Evolutionary conservation across 2,329 filamentous ascomycete species (phyloP).

Genomic region (Xylariales sp.): DNA sequence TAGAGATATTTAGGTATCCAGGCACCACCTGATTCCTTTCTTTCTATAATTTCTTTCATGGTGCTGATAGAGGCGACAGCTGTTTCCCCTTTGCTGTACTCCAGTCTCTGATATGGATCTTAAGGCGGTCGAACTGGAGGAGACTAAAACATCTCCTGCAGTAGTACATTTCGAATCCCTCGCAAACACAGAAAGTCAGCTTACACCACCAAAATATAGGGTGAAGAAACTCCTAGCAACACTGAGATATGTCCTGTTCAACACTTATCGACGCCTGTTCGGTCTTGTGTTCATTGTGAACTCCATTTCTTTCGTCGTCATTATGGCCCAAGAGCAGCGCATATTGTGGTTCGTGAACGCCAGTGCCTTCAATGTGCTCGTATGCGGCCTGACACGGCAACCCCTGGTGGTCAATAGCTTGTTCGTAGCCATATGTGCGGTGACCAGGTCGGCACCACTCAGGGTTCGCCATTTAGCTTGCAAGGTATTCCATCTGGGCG

Average conservation of each 20-base stretch:
- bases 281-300: neutral
- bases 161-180: neutral
- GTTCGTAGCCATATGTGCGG: slow-evolving; percentile 40
- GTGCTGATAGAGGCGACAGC: too few species aligned
- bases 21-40: too few species aligned
- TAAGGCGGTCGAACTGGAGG: too few species aligned
- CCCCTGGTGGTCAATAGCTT: slow-evolving; percentile 49
- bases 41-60: too few species aligned
- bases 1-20: too few species aligned
- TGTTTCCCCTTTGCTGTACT: too few species aligned
- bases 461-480: slow-evolving; percentile 42
- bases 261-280: neutral
- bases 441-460: slow-evolving; percentile 42
- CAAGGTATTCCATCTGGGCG: slow-evolving; percentile 51
- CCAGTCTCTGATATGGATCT: too few species aligned
- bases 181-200: too few species aligned
- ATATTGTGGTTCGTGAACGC: slow-evolving; percentile 23
- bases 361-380: slow-evolving; percentile 44
- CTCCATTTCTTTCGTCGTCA: neutral
- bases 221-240: neutral
- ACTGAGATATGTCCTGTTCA: neutral
- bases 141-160: neutral
- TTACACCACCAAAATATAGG: neutral
- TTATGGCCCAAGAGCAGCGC: neutral
- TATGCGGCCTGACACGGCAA: slow-evolving; percentile 48